These are phyloP conservation scores for Neurospora sp. DNA, from an alignment of 495 filamentous ascomycete species.

Conservation along the genomic window DNA sequence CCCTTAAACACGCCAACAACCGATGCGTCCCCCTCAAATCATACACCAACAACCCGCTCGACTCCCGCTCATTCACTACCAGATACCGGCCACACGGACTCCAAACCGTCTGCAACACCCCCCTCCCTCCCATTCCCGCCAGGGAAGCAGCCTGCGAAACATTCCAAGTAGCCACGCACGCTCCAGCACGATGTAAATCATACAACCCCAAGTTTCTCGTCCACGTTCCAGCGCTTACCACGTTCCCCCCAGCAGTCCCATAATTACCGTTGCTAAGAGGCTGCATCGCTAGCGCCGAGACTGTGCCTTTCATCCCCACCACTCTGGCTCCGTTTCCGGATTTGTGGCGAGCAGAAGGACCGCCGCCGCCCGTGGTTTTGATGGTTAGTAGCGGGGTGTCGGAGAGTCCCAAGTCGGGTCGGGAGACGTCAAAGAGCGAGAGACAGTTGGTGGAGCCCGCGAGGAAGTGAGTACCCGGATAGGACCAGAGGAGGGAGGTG, in stretches of 20 bases:
- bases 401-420: constrained; percentile 37
- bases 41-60: constrained; percentile 65
- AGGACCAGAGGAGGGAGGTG: constrained; percentile 60
- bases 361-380: constrained; percentile 45
- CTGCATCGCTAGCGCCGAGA: constrained; percentile 51
- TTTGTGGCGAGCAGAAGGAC: constrained; percentile 41
- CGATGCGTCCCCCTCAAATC: constrained; percentile 68
- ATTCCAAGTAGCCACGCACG: constrained; percentile 58
- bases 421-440: constrained; percentile 66
- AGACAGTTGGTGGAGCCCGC: constrained; percentile 67
- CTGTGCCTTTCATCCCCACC: constrained; percentile 73
- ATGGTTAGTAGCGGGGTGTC: constrained; percentile 48
- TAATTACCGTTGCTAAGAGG: constrained; percentile 15
- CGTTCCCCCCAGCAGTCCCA: constrained; percentile 13
- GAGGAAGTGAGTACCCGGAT: constrained; percentile 51
- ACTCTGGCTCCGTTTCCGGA: constrained; percentile 44
- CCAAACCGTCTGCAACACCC: constrained; percentile 69
- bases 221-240: constrained; percentile 79
- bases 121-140: constrained; percentile 45
- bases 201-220: constrained; percentile 70
- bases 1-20: constrained; percentile 58
- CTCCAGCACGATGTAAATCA: constrained; percentile 53
- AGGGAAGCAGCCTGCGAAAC: constrained; percentile 30
- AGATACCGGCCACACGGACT: constrained; percentile 82
- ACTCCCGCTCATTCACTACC: constrained; percentile 74